phyloP scores from a whole-genome alignment of 2,329 filamentous ascomycete genomes.

The Pseudogymnoascus sp. region DNA sequence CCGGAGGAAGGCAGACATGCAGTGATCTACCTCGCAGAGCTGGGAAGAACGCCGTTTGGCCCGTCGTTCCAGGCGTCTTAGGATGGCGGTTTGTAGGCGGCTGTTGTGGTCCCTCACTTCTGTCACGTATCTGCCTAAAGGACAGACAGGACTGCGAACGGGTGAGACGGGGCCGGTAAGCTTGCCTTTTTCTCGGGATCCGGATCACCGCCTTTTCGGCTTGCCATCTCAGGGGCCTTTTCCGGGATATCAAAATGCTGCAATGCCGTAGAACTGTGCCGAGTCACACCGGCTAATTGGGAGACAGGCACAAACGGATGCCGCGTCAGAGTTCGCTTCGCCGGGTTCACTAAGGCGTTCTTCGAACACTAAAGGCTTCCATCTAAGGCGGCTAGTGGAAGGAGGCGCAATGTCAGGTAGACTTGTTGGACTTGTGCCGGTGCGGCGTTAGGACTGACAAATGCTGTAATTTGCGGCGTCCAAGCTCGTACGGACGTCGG shows the following conservation, averaged over 20 bases:
- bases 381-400: background rate
- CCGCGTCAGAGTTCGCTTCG: background rate
- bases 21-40: background rate
- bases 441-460: background rate
- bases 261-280: background rate
- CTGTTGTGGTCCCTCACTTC: background rate
- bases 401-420: background rate
- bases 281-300: background rate
- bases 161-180: background rate
- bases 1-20: background rate
- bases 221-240: background rate
- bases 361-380: background rate
- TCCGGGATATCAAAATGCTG: background rate
- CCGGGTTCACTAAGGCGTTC: background rate
- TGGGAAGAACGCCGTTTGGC: background rate
- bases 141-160: background rate
- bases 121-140: background rate
- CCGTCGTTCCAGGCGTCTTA: background rate
- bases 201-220: background rate
- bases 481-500: background rate
- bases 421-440: background rate
- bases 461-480: background rate
- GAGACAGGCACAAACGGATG: background rate
- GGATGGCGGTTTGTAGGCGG: background rate
- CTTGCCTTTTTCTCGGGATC: background rate